Conservation (phyloP, 306 rosid genomes). For the Trichosanthes cucumerina region DNA sequence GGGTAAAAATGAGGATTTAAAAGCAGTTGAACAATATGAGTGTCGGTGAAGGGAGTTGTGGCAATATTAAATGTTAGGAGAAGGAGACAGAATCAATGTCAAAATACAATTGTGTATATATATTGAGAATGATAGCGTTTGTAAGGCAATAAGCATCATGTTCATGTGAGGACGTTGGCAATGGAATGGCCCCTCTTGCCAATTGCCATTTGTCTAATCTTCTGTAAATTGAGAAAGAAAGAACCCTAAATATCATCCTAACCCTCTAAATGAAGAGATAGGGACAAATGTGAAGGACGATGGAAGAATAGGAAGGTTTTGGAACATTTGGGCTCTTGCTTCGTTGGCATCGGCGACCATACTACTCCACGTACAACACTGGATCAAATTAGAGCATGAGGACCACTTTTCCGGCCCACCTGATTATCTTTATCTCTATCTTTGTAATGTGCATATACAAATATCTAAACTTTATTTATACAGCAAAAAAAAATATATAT, state of each 20-base stretch:
- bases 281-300: not conserved
- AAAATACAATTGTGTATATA: not conserved
- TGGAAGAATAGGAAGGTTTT: not conserved
- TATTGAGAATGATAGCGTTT: too few relatives aligned
- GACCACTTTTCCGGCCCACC: not conserved
- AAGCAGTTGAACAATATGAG: too few relatives aligned
- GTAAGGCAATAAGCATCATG: not conserved
- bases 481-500: too few relatives aligned
- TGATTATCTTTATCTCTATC: not conserved
- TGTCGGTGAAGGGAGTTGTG: too few relatives aligned
- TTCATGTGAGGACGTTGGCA: not conserved
- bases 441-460: too few relatives aligned
- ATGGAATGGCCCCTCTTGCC: not conserved
- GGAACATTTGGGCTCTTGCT: not conserved
- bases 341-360: not conserved
- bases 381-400: not conserved
- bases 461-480: too few relatives aligned
- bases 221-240: not conserved
- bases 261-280: not conserved
- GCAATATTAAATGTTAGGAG: too few relatives aligned
- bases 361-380: not conserved
- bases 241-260: not conserved
- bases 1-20: too few relatives aligned
- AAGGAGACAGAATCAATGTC: not conserved
- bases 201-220: not conserved